phyloP scores from a whole-genome alignment of 768 basidiomycete species.

The Erythrobasidium yunnanense region DNA sequence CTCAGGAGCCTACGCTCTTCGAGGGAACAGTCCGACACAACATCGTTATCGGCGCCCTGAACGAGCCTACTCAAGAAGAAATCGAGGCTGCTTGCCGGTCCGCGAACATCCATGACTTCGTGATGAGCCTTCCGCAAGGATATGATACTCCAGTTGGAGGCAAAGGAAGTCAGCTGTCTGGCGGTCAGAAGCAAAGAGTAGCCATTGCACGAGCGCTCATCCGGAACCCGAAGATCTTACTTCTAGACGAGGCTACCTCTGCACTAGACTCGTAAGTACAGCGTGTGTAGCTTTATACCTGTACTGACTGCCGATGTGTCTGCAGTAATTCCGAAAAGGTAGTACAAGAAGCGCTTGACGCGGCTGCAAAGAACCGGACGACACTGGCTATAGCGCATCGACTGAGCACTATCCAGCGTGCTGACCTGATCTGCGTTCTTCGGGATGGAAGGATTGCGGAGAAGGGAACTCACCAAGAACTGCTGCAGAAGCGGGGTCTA shows the following conservation, averaged over 20 bases:
- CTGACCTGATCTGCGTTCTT: conserved; percentile 55
- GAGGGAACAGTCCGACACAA: conserved; percentile 1
- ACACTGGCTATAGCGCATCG: conserved; percentile 73
- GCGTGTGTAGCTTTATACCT: background rate
- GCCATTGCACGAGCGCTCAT: conserved; percentile 46
- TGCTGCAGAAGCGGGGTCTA: conserved; percentile 17
- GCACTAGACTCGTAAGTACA: conserved; percentile 43
- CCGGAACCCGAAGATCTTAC: conserved; percentile 34
- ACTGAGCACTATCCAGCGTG: conserved; percentile 82
- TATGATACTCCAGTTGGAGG: conserved; percentile 38
- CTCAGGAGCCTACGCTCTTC: conserved; percentile 42
- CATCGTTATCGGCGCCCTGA: conserved; percentile 1
- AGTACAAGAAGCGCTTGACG: conserved; percentile 85
- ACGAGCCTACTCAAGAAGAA: conserved; percentile 45
- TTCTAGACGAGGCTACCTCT: conserved; percentile 36
- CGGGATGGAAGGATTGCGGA: conserved; percentile 27
- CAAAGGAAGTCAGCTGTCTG: conserved; percentile 35
- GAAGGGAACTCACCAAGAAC: conserved; percentile 11
- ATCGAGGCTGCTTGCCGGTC: conserved; percentile 43
- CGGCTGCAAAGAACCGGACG: conserved; percentile 80
- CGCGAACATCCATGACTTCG: conserved; percentile 37
- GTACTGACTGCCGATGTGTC: background rate
- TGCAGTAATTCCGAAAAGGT: conserved; percentile 67
- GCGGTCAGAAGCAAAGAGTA: conserved; percentile 36
- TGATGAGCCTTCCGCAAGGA: conserved; percentile 29